These are phyloP conservation scores for Candida chilensis DNA, from an alignment of 805 yeast genomes.

Conservation along the genomic window DNA sequence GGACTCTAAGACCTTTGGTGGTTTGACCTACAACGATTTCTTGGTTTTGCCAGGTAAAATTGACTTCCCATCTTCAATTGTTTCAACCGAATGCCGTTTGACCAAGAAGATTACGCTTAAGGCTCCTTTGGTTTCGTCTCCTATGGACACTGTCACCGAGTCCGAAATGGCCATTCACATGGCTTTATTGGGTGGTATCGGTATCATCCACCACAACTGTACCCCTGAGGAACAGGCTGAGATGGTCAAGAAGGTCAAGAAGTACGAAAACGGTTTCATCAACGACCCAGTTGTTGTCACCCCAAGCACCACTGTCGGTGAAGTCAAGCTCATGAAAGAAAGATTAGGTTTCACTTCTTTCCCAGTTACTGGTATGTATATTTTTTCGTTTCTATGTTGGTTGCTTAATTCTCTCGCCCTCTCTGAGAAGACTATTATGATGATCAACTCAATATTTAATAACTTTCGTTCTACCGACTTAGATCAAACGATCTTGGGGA, in stretches of 20 bases:
- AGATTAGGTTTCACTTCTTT: conserved; percentile 89
- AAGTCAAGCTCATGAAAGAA: conserved; percentile 64
- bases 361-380: conserved; percentile 97
- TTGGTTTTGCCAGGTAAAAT: conserved; percentile 93
- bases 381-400: conserved; percentile 6
- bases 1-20: conserved; percentile 89
- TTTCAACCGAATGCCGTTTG: conserved; percentile 74
- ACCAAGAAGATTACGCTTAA: conserved; percentile 88
- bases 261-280: conserved; percentile 95
- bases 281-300: conserved; percentile 84
- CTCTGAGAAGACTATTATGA: conserved; percentile 23
- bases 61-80: conserved; percentile 73
- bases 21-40: conserved; percentile 95
- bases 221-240: conserved; percentile 95
- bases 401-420: conserved; percentile 2
- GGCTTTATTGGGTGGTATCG: conserved; percentile 98
- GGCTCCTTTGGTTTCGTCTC: conserved; percentile 94
- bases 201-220: conserved; percentile 97
- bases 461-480: conserved; percentile 99
- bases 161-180: conserved; percentile 95
- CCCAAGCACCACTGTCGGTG: conserved; percentile 70
- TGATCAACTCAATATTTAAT: conserved; percentile 42
- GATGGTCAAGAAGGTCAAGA: conserved; percentile 95
- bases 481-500: conserved; percentile 98
- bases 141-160: conserved; percentile 99